A percentile compares a stretch with the other conserved stretches of the same genome.
Evolutionary conservation across 176 grass and related monocot genomes (phyloP).

Genomic region (Paspalum notatum): DNA sequence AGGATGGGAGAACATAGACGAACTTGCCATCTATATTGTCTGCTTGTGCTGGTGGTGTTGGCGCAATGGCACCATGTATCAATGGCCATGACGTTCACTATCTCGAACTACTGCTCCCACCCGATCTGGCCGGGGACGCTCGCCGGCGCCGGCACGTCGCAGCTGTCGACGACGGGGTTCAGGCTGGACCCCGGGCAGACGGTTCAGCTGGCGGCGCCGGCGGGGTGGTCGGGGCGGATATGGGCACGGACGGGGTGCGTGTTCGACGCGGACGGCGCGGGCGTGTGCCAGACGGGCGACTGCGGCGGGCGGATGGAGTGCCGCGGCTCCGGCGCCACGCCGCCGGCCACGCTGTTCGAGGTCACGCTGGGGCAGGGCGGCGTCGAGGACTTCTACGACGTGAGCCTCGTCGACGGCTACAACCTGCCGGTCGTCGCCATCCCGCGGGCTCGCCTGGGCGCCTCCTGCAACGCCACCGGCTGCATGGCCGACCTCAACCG

Average conservation of each 20-base stretch:
- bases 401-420: slow-evolving; percentile 78
- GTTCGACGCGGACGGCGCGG: slow-evolving; percentile 68
- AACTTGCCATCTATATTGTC: slow-evolving; percentile 28
- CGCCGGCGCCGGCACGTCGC: slow-evolving; percentile 73
- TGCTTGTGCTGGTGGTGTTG: slow-evolving; percentile 32
- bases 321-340: slow-evolving; percentile 61
- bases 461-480: slow-evolving; percentile 76
- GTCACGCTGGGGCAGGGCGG: slow-evolving; percentile 61
- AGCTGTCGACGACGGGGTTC: slow-evolving; percentile 82
- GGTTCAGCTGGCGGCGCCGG: slow-evolving; percentile 52
- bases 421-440: slow-evolving; percentile 73
- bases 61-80: slow-evolving; percentile 22
- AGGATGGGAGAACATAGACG: slow-evolving; percentile 33
- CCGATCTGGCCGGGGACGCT: slow-evolving; percentile 90
- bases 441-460: slow-evolving; percentile 49
- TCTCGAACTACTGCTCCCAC: slow-evolving; percentile 78
- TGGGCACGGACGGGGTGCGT: slow-evolving; percentile 90
- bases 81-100: slow-evolving; percentile 59
- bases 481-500: slow-evolving; percentile 84
- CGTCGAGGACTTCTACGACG: slow-evolving; percentile 63
- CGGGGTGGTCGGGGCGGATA: slow-evolving; percentile 82
- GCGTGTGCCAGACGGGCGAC: slow-evolving; percentile 86
- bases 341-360: slow-evolving; percentile 84
- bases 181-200: slow-evolving; percentile 59
- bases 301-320: slow-evolving; percentile 79